These are phyloP conservation scores for Hemisphaericaspora nanyangensis DNA, from an alignment of 805 yeast genomes.

Conservation along the genomic window DNA sequence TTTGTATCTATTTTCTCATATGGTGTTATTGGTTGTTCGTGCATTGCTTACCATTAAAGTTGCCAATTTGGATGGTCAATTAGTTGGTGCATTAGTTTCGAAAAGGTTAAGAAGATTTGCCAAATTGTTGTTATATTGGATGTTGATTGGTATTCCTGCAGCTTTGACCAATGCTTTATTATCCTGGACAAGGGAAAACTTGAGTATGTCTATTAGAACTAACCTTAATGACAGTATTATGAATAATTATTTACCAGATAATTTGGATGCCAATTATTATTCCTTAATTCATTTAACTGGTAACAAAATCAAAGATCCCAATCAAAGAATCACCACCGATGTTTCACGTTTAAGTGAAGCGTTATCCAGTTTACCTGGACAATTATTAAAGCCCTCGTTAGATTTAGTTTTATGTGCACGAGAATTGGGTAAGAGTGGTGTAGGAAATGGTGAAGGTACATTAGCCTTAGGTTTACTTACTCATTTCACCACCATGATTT, in stretches of 20 bases:
- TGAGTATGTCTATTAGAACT: constrained; percentile 56
- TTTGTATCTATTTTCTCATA: constrained; percentile 45
- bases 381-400: constrained; percentile 75
- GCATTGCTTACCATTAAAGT: constrained; percentile 76
- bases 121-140: constrained; percentile 67
- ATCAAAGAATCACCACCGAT: constrained; percentile 80
- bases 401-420: constrained; percentile 79
- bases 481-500: constrained; percentile 69
- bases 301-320: constrained; percentile 62
- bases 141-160: constrained; percentile 83
- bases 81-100: constrained; percentile 77
- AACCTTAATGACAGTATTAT: constrained; percentile 63
- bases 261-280: constrained; percentile 67
- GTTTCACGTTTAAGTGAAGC: constrained; percentile 70
- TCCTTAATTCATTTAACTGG: constrained; percentile 60
- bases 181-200: constrained; percentile 53
- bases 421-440: constrained; percentile 63
- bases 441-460: constrained; percentile 74
- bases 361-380: constrained; percentile 73
- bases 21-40: constrained; percentile 57
- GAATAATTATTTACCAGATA: constrained; percentile 67
- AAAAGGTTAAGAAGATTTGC: constrained; percentile 64
- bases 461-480: constrained; percentile 75
- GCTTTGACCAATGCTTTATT: constrained; percentile 72
- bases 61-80: constrained; percentile 80